These are phyloP conservation scores for Zygoascus biomembranicola DNA, from an alignment of 805 yeast genomes.

Conservation along the genomic window DNA sequence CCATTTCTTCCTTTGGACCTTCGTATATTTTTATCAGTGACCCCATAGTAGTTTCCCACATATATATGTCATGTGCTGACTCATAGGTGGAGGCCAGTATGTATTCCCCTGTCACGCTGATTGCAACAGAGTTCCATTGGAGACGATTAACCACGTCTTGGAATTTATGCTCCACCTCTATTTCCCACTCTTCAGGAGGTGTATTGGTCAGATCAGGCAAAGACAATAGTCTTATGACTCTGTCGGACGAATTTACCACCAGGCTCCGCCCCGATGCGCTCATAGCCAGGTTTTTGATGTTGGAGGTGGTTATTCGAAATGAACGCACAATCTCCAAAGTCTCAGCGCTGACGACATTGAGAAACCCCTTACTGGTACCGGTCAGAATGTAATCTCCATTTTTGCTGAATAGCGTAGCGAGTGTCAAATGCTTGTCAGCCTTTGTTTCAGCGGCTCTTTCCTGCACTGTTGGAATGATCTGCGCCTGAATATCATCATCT, in stretches of 20 bases:
- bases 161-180: conserved; percentile 70
- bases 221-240: conserved; percentile 25
- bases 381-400: conserved; percentile 50
- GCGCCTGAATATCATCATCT: conserved; percentile 9
- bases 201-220: conserved; percentile 23
- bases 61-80: conserved; percentile 77
- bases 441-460: conserved; percentile 3
- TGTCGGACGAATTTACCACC: conserved; percentile 26
- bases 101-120: conserved; percentile 71
- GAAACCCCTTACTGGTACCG: conserved; percentile 77
- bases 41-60: conserved; percentile 89
- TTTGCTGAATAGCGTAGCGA: conserved; percentile 44
- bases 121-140: conserved; percentile 79
- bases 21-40: conserved; percentile 82
- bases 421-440: conserved; percentile 34
- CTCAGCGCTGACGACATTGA: conserved; percentile 38
- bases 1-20: conserved; percentile 82
- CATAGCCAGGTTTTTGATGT: conserved; percentile 66
- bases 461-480: conserved; percentile 10
- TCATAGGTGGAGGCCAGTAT: conserved; percentile 86
- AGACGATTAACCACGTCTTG: conserved; percentile 84
- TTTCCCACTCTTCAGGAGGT: conserved; percentile 36
- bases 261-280: conserved; percentile 47
- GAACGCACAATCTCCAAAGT: conserved; percentile 34
- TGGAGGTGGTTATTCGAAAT: conserved; percentile 56